A percentile compares a stretch with the other conserved stretches of the same genome.
Evolutionary conservation across 371 early-diverging fungal genomes (phyloP).

Genomic region (Mortierella sp.): DNA sequence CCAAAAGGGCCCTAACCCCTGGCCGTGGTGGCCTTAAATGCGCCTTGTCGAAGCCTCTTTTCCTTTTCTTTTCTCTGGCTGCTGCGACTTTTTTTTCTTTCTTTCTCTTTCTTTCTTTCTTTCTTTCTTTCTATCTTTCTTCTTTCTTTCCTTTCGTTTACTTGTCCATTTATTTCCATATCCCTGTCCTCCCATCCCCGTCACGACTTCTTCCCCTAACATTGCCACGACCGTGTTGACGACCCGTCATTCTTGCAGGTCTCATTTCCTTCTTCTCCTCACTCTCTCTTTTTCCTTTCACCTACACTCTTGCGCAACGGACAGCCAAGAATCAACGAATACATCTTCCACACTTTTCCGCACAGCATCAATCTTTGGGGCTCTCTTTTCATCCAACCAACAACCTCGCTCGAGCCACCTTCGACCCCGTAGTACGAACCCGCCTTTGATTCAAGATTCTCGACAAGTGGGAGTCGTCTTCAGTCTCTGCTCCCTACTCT

Average conservation of each 20-base stretch:
- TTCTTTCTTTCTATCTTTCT: slow-evolving; percentile 1
- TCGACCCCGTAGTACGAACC: not conserved
- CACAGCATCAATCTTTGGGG: not conserved
- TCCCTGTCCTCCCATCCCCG: not conserved
- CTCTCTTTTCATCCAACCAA: not conserved
- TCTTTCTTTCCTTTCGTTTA: not conserved
- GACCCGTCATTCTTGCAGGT: not conserved
- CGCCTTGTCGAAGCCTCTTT: not conserved
- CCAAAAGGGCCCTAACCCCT: too few relatives aligned
- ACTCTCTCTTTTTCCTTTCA: not conserved
- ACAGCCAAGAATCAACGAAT: not conserved
- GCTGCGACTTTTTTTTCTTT: not conserved
- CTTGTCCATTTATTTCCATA: not conserved
- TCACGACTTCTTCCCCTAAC: slow-evolving; percentile 2
- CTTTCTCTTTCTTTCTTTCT: not conserved
- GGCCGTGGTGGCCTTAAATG: not conserved
- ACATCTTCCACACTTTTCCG: not conserved
- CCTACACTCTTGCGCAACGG: not conserved
- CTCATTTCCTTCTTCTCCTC: not conserved
- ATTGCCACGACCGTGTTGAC: not conserved
- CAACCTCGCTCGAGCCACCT: not conserved
- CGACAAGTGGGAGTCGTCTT: not conserved
- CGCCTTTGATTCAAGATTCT: not conserved
- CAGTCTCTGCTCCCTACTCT: not conserved
- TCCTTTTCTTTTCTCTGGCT: not conserved